These are phyloP conservation scores for Eucalyptus victrix DNA, from an alignment of 345 rosid genomes.

Conservation along the genomic window DNA sequence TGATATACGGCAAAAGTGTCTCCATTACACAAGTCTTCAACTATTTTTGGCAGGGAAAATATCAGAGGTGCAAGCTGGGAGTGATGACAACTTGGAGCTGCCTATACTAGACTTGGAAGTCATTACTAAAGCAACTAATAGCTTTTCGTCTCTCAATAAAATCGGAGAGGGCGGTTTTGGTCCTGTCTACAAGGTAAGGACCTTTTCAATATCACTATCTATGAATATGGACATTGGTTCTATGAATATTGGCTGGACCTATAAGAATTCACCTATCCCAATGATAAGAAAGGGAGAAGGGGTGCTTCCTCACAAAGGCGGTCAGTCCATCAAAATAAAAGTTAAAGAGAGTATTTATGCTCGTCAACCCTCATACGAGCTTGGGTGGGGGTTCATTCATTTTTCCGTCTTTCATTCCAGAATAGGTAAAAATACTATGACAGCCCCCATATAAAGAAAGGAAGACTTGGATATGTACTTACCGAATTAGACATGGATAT, in stretches of 20 bases:
- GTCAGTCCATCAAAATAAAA: background rate
- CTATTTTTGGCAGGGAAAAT: background rate
- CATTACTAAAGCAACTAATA: slow-evolving; percentile 3
- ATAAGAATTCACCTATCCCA: background rate
- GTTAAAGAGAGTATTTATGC: background rate
- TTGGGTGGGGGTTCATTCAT: background rate
- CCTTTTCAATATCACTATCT: background rate
- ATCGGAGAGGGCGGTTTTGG: slow-evolving; percentile 39
- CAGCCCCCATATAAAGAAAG: background rate
- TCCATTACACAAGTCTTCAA: background rate
- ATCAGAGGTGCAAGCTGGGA: background rate
- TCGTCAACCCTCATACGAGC: background rate
- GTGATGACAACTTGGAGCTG: background rate
- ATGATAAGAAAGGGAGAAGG: background rate
- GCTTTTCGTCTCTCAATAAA: slow-evolving; percentile 2
- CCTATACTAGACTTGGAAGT: background rate
- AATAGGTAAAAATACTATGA: background rate
- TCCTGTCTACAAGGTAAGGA: slow-evolving; percentile 25
- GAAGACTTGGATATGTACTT: background rate
- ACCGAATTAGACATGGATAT: background rate
- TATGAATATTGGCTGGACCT: background rate
- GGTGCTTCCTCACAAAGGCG: background rate
- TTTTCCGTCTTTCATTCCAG: background rate
- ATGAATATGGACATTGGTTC: background rate
- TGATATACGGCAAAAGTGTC: background rate